Percentiles rank a stretch among this genome's conserved stretches.
phyloP scores from a whole-genome alignment of 345 rosid species.

The Citrus trifoliata region DNA sequence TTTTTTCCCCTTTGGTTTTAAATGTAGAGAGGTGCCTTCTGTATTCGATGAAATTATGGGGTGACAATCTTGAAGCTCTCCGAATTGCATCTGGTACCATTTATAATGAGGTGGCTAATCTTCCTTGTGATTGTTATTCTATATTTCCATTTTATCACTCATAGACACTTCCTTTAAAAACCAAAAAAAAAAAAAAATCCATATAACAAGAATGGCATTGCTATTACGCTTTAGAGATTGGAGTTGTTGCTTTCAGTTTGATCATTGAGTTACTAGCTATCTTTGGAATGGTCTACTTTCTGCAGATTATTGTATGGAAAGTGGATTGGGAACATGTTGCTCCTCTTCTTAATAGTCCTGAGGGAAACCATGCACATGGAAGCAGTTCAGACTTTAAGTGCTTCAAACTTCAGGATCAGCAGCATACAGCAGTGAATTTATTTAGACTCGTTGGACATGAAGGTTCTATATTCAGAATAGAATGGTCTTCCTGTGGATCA shows the following conservation, averaged over 20 bases:
- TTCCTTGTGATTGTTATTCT: constrained; percentile 10
- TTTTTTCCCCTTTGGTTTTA: neutral
- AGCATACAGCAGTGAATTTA: constrained; percentile 44
- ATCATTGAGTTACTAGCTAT: constrained; percentile 8
- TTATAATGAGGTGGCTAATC: constrained; percentile 65
- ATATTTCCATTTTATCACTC: neutral
- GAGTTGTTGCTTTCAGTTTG: neutral
- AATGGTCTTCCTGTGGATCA: constrained; percentile 85
- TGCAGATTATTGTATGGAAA: constrained; percentile 87
- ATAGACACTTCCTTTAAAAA: neutral
- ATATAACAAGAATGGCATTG: neutral
- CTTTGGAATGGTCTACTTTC: constrained; percentile 25
- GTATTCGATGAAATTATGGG: constrained; percentile 90
- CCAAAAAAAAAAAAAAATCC: too few relatives aligned
- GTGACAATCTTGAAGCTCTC: constrained; percentile 55
- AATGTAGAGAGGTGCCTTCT: constrained; percentile 78
- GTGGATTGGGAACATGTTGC: constrained; percentile 31
- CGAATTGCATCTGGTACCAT: constrained; percentile 89
- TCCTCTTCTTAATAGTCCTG: constrained; percentile 18
- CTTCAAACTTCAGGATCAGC: constrained; percentile 19
- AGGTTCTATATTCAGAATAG: constrained; percentile 92
- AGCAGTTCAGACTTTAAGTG: constrained; percentile 21
- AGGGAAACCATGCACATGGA: constrained; percentile 17
- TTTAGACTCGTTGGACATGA: constrained; percentile 87
- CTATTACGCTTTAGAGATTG: neutral